These are phyloP conservation scores for Scenedesmus sp. DNA, from an alignment of 163 green algal genomes.

Conservation along the genomic window DNA sequence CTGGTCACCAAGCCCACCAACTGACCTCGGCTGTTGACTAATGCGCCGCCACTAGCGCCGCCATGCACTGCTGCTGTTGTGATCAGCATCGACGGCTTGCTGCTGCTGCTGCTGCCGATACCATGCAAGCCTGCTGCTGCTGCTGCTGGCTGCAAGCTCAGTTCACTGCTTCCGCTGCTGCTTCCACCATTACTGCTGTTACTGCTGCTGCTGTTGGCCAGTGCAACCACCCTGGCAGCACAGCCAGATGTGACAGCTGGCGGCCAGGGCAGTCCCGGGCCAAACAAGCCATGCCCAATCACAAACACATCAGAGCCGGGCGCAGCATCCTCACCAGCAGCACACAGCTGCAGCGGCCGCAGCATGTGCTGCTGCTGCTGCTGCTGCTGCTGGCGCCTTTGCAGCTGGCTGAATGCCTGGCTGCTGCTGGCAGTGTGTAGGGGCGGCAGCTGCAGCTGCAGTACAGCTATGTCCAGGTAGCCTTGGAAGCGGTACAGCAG, in stretches of 20 bases:
- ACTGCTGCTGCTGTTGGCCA: background rate
- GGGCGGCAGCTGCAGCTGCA: conserved; percentile 61
- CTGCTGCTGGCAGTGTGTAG: background rate
- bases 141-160: background rate
- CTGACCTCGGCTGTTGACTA: conserved; percentile 60
- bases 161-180: background rate
- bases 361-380: background rate
- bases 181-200: background rate
- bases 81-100: conserved; percentile 73
- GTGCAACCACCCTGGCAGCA: conserved; percentile 52
- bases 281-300: conserved; percentile 76
- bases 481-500: conserved; percentile 71
- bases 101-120: conserved; percentile 15
- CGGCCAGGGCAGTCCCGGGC: conserved; percentile 53
- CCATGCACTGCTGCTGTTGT: conserved; percentile 78
- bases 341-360: background rate
- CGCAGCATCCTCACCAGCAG: background rate
- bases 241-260: conserved; percentile 67
- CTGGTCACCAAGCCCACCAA: conserved; percentile 84
- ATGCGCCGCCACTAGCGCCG: conserved; percentile 80
- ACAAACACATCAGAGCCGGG: conserved; percentile 60
- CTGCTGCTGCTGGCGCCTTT: conserved; percentile 25
- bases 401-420: background rate
- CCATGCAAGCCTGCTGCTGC: background rate
- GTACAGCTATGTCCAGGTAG: conserved; percentile 75